Percentiles rank a stretch among this genome's conserved stretches.
These are phyloP conservation scores for Beta corolliflora DNA, from an alignment of 179 eudicot species.

Conservation along the genomic window DNA sequence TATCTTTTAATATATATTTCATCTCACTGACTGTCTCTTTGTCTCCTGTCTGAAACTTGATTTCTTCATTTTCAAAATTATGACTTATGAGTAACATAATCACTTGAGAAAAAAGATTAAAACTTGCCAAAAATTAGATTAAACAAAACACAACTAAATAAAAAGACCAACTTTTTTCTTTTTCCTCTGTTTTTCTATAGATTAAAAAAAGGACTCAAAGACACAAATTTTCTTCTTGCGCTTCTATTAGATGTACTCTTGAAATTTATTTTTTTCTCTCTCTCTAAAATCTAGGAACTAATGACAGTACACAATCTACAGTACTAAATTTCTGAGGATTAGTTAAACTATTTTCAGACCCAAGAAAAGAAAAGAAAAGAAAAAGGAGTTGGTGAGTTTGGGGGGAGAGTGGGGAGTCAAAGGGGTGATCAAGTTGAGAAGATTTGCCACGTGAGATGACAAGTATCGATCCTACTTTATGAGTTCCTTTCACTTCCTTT, in stretches of 20 bases:
- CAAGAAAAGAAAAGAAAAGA: constrained; percentile 8
- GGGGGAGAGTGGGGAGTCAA: constrained; percentile 29
- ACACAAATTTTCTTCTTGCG: not conserved
- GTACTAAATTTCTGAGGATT: not conserved
- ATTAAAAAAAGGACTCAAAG: not conserved
- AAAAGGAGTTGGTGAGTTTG: constrained; percentile 16
- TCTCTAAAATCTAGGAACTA: constrained; percentile 4
- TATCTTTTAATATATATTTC: not conserved
- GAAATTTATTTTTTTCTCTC: not conserved
- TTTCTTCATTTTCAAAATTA: not conserved
- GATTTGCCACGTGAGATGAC: constrained; percentile 39
- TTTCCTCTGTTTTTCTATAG: not conserved
- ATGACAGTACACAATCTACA: not conserved
- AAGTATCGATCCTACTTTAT: constrained; percentile 11
- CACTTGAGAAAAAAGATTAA: not conserved
- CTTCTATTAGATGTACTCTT: too few relatives aligned
- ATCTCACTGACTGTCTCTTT: not conserved
- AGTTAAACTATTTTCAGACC: not conserved
- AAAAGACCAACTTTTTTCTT: not conserved
- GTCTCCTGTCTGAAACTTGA: not conserved
- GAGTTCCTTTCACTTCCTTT: too few relatives aligned
- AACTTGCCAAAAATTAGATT: not conserved
- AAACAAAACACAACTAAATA: not conserved
- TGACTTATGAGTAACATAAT: too few relatives aligned
- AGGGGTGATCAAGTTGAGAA: constrained; percentile 8